Evolutionary conservation across 345 rosid genomes (phyloP), one percentile per base, ranked within the genome.

Genomic region (Linum usitatissimum): DNA sequence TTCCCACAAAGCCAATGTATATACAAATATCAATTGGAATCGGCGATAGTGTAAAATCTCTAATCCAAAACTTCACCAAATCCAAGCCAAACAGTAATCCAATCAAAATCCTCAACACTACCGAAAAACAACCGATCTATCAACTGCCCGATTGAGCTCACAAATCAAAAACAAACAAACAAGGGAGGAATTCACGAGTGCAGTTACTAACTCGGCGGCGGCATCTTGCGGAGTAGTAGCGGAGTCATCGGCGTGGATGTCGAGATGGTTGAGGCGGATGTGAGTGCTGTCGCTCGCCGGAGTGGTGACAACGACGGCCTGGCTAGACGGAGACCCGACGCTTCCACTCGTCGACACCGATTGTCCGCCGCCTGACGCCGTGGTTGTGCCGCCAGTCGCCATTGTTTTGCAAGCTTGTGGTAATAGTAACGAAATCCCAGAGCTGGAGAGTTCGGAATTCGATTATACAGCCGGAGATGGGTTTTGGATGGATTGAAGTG

Each of bases 331-430:
- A 0, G 99, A 93, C 10, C 99, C 99, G 17, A 83, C 85, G 71
- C 99, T 90, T 38, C 96, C 96, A 8, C 96, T 90, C 10, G 95
- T 87, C 28, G 97, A 87, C 20, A 87, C 83, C 34, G 96, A 87
- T 69, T 90, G 92, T 3, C 59, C 59, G 60, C 88, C 97, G 60
- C 88, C 97, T 12, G 97, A 90, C 65, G 79, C 66, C 21, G 82
- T 23, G 5, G 73, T 74, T 49, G 87, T 84, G 5, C 95, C 72
- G 48, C 69, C 76, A 39, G 73, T 56, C 20, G 62, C 77, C 77
- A 73, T 64, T 53, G 13, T 3, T 21, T 15, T 38, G 20, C 2
- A 10, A 14, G 40, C 20, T 28, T 15, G 0, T 2, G n/a, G 30
- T 5, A 12, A 18, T 15, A 60, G 6, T 28, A 17, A 30, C 6